These are phyloP conservation scores for Curvularia hawaiiensis DNA, from an alignment of 2,329 filamentous ascomycete genomes.

Conservation along the genomic window DNA sequence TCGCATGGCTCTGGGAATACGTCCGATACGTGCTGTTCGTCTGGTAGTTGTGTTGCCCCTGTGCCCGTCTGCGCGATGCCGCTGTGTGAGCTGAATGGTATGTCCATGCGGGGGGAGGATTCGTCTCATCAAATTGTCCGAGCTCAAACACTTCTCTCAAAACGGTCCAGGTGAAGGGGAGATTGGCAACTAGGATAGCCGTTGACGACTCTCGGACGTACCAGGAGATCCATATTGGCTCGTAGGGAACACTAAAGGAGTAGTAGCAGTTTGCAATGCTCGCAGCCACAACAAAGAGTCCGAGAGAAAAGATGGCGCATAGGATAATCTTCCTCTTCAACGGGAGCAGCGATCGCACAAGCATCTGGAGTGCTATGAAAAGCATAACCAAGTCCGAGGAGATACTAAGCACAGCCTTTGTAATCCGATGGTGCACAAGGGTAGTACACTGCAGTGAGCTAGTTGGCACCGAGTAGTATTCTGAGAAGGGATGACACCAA, in stretches of 20 bases:
- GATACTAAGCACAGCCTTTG: conserved; percentile 51
- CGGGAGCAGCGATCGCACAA: conserved; percentile 50
- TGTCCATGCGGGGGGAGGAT: conserved; percentile 34
- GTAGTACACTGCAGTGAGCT: conserved; percentile 42
- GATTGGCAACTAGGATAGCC: conserved; percentile 54
- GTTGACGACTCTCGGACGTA: conserved; percentile 40
- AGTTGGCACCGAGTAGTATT: conserved; percentile 60
- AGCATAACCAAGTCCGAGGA: conserved; percentile 55
- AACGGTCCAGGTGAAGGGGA: conserved; percentile 59
- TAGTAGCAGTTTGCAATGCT: conserved; percentile 57
- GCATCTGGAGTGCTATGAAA: conserved; percentile 52
- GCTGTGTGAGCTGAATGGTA: conserved; percentile 38
- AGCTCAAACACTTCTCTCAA: conserved; percentile 55
- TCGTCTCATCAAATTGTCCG: conserved; percentile 36
- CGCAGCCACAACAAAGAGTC: conserved; percentile 56
- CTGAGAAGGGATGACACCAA: conserved; percentile 60
- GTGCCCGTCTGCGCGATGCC: conserved; percentile 29
- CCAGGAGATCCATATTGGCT: conserved; percentile 39
- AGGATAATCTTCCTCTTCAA: conserved; percentile 59
- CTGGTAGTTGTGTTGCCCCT: conserved; percentile 17
- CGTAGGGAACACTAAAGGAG: conserved; percentile 34
- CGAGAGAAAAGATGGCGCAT: conserved; percentile 62
- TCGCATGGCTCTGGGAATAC: conserved; percentile 12
- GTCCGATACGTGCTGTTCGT: conserved; percentile 8
- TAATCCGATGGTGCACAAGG: conserved; percentile 46